Conservation (phyloP, 352 stramenopile genomes). For the Thraustochytrium striatum region DNA sequence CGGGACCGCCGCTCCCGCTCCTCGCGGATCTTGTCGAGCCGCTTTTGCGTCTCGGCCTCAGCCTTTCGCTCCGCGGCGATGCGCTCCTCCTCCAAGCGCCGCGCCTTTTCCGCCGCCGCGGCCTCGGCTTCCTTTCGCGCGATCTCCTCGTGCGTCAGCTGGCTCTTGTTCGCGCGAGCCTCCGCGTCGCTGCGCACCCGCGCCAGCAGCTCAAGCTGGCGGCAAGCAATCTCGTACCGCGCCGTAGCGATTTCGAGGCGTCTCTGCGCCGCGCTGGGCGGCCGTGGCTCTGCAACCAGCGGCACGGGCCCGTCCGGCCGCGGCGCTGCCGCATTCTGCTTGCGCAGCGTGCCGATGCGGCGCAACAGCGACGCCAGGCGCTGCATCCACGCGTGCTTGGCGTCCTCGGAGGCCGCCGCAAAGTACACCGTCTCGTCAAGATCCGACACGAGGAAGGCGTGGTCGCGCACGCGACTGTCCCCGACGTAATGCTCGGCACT, state of each 20-base stretch:
- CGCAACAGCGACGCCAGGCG: slow-evolving; percentile 4
- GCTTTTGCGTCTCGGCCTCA: slow-evolving; percentile 56
- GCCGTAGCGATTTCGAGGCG: neutral
- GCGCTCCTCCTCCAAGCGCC: slow-evolving; percentile 8
- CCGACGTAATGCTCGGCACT: slow-evolving; percentile 50
- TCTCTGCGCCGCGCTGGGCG: neutral
- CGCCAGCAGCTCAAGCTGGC: neutral
- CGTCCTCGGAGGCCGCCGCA: slow-evolving; percentile 7
- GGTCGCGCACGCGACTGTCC: neutral
- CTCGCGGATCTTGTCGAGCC: slow-evolving; percentile 57
- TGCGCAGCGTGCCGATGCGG: neutral
- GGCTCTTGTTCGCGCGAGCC: slow-evolving; percentile 2
- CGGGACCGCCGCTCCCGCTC: slow-evolving; percentile 7
- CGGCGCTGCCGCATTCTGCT: neutral
- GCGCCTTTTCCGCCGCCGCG: slow-evolving; percentile 49
- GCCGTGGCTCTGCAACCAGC: neutral
- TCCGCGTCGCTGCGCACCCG: slow-evolving; percentile 12
- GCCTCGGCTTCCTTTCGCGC: neutral
- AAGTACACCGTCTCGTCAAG: slow-evolving; percentile 43
- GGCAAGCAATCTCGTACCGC: neutral
- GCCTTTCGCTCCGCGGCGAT: neutral
- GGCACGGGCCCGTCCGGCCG: neutral
- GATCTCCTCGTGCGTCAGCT: neutral
- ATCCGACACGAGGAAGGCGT: slow-evolving; percentile 44
- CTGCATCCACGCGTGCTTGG: slow-evolving; percentile 43